Conservation (phyloP, 768 basidiomycete species). For the Coprinopsis sp. region DNA sequence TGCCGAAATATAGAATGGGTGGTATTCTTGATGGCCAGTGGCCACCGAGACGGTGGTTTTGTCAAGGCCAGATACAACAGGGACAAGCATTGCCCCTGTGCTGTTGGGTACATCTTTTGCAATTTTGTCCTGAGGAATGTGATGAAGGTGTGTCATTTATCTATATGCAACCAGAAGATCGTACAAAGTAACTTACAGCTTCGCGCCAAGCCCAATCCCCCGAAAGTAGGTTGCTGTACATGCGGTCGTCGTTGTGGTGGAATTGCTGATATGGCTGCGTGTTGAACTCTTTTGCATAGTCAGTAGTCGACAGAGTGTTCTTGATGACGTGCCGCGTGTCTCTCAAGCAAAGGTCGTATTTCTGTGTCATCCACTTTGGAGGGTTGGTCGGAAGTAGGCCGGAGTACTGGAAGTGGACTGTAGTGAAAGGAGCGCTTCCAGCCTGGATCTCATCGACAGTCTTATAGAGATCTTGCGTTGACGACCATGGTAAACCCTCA, state of each 20-base stretch:
- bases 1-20: no score
- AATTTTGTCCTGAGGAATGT: no score
- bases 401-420: constrained; percentile 14
- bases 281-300: constrained; percentile 12
- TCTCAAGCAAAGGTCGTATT: constrained; percentile 21
- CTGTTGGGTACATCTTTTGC: no score
- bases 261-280: constrained; percentile 12
- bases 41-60: no score
- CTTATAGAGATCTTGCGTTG: constrained; percentile 17
- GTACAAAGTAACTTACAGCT: no score
- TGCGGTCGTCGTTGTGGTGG: constrained; percentile 10
- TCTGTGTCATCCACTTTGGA: constrained; percentile 26
- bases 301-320: constrained; percentile 6
- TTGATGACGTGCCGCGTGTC: constrained; percentile 8
- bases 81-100: no score
- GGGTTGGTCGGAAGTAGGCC: constrained; percentile 15
- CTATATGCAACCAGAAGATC: no score
- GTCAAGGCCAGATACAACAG: no score
- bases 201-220: constrained; percentile 11
- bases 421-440: constrained; percentile 23
- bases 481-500: constrained; percentile 15
- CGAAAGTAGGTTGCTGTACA: constrained; percentile 17
- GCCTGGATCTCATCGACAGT: constrained; percentile 23
- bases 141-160: no score
- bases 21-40: no score